phyloP scores from a whole-genome alignment of 2,329 filamentous ascomycete genomes.

The Thelonectria blattea region DNA sequence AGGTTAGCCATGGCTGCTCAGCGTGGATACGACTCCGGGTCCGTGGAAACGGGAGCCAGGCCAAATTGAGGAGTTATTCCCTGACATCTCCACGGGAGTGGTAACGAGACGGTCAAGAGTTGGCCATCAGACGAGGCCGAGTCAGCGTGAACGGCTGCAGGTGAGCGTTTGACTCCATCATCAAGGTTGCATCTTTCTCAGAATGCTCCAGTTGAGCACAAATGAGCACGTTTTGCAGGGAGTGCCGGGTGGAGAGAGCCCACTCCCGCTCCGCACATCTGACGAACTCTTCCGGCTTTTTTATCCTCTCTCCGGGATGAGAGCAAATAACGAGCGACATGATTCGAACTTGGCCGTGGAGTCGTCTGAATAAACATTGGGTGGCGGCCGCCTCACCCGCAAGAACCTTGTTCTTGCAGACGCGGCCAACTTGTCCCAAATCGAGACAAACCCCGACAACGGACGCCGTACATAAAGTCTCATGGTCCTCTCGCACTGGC shows the following conservation, averaged over 20 bases:
- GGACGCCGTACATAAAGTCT: not conserved
- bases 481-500: slow-evolving; percentile 3
- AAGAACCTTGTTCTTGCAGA: slow-evolving; percentile 1
- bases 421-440: not conserved
- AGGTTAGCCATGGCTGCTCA: not conserved
- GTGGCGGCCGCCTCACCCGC: slow-evolving; percentile 7
- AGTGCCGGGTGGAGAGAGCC: slow-evolving; percentile 21
- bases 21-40: slow-evolving; percentile 1
- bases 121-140: slow-evolving; percentile 23
- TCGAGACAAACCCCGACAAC: slow-evolving; percentile 12
- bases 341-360: not conserved
- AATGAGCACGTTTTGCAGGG: slow-evolving; percentile 47
- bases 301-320: slow-evolving; percentile 1
- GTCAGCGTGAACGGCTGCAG: slow-evolving; percentile 4
- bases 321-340: slow-evolving; percentile 1
- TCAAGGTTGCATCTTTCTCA: not conserved
- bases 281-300: not conserved
- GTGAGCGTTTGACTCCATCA: not conserved
- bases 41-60: slow-evolving; percentile 31
- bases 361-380: not conserved
- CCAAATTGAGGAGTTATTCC: slow-evolving; percentile 30
- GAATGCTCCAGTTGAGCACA: slow-evolving; percentile 39
- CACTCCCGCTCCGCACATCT: slow-evolving; percentile 16
- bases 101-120: slow-evolving; percentile 10
- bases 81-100: slow-evolving; percentile 16